phyloP scores from a whole-genome alignment of 192 early-diverging fungal species.

The Entomortierella chlamydospora region DNA sequence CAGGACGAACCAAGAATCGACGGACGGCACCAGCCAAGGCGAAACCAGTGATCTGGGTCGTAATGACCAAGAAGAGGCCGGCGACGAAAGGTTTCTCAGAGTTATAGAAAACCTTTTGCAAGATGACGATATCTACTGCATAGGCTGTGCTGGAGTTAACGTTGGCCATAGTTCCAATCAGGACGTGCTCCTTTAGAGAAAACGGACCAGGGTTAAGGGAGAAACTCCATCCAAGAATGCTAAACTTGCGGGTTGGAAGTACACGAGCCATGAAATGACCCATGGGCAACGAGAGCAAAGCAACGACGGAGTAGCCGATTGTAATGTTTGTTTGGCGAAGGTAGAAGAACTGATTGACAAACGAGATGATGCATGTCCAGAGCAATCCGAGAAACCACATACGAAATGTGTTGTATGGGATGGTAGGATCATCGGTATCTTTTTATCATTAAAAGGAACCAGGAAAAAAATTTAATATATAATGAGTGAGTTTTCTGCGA shows the following conservation, averaged over 20 bases:
- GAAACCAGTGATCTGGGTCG: slow-evolving; percentile 70
- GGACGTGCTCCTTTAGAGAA: slow-evolving; percentile 68
- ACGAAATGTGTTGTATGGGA: slow-evolving; percentile 65
- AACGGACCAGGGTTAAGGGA: slow-evolving; percentile 74
- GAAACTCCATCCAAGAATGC: slow-evolving; percentile 53
- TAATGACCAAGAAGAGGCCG: slow-evolving; percentile 58
- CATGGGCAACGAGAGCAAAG: slow-evolving; percentile 60
- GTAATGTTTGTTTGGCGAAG: slow-evolving; percentile 58
- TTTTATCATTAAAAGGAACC: background rate
- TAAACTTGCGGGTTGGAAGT: slow-evolving; percentile 58
- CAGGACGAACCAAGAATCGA: slow-evolving; percentile 69
- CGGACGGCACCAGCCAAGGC: slow-evolving; percentile 68
- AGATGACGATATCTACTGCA: slow-evolving; percentile 57
- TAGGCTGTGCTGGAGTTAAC: slow-evolving; percentile 52
- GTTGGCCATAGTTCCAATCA: slow-evolving; percentile 55
- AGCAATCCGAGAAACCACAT: slow-evolving; percentile 62
- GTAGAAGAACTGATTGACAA: slow-evolving; percentile 67
- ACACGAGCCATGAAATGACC: slow-evolving; percentile 59
- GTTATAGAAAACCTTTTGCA: slow-evolving; percentile 58
- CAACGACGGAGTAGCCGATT: slow-evolving; percentile 60
- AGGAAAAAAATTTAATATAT: slow-evolving; percentile 3
- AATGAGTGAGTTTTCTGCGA: too few relatives aligned
- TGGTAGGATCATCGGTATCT: slow-evolving; percentile 61
- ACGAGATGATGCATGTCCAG: slow-evolving; percentile 48
- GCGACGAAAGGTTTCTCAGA: slow-evolving; percentile 47